phyloP scores from a whole-genome alignment of 306 rosid genomes.

The Potentilla sterilis region DNA sequence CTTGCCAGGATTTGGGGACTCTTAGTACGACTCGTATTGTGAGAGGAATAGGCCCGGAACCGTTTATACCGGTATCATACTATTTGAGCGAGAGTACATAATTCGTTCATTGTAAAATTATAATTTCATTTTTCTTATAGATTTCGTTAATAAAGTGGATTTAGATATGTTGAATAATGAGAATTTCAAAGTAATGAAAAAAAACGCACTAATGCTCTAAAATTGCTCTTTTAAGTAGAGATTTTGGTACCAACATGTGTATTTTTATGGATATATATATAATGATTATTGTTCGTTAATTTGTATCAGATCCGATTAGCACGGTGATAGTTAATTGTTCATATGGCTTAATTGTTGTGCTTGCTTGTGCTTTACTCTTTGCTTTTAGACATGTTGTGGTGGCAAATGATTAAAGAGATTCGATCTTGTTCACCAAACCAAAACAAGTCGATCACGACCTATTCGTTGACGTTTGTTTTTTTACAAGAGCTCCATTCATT shows the following conservation, averaged over 20 bases:
- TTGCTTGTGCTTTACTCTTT: not conserved
- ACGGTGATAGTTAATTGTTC: not conserved
- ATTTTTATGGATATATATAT: too few relatives aligned
- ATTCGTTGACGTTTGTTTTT: not conserved
- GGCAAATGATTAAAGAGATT: constrained; percentile 7
- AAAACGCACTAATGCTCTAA: too few relatives aligned
- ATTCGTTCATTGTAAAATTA: too few relatives aligned
- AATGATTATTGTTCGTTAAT: not conserved
- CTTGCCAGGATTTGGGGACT: not conserved
- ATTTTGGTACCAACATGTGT: not conserved
- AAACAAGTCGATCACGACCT: not conserved
- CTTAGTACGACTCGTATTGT: too few relatives aligned
- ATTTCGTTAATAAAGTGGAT: too few relatives aligned
- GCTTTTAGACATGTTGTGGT: not conserved
- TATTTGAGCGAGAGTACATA: not conserved
- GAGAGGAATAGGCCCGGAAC: too few relatives aligned
- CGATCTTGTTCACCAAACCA: constrained; percentile 7
- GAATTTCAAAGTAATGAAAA: too few relatives aligned
- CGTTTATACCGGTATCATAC: too few relatives aligned
- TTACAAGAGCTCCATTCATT: not conserved
- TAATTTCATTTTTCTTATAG: too few relatives aligned
- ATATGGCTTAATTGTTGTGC: not conserved
- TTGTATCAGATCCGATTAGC: not conserved
- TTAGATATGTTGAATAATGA: not conserved
- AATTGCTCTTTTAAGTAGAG: not conserved